Evolutionary conservation across 306 rosid genomes (phyloP).

Genomic region (Ochetophila trinervis): DNA sequence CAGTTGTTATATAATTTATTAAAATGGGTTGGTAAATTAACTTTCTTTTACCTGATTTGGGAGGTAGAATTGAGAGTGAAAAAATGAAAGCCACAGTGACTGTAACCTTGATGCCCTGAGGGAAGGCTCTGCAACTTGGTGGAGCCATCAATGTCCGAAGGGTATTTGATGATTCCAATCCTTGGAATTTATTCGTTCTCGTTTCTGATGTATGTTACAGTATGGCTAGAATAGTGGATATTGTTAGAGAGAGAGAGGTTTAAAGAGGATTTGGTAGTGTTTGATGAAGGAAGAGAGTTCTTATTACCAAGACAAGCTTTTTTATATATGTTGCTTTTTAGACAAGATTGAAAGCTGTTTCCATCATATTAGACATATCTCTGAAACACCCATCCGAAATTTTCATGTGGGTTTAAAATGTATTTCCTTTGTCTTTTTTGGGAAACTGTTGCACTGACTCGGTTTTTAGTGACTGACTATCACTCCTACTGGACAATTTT

Average conservation of each 20-base stretch:
- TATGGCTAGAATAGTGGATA: conserved; percentile 15
- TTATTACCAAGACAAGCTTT: not conserved
- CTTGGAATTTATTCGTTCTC: conserved; percentile 1
- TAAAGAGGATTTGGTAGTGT: conserved; percentile 23
- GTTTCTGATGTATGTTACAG: conserved; percentile 47
- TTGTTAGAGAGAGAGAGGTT: conserved; percentile 14
- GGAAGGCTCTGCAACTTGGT: conserved; percentile 28
- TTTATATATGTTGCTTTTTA: not conserved
- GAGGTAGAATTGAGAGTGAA: conserved; percentile 44
- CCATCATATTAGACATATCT: conserved; percentile 46
- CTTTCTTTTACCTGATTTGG: conserved; percentile 50
- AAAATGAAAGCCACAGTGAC: conserved; percentile 60
- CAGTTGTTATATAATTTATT: not conserved
- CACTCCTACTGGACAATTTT: conserved; percentile 27
- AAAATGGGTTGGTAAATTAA: conserved; percentile 14
- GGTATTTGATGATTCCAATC: not conserved
- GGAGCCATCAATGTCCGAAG: conserved; percentile 42
- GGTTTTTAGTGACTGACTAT: conserved; percentile 29
- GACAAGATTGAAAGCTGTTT: conserved; percentile 48
- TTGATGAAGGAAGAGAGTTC: conserved; percentile 5
- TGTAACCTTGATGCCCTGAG: conserved; percentile 33
- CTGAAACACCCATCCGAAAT: conserved; percentile 47
- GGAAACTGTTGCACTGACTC: conserved; percentile 46
- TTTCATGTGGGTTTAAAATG: conserved; percentile 22
- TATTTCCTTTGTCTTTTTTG: conserved; percentile 28